Evolutionary conservation across 805 yeast genomes (phyloP).

Genomic region (Kuraishia borneana): DNA sequence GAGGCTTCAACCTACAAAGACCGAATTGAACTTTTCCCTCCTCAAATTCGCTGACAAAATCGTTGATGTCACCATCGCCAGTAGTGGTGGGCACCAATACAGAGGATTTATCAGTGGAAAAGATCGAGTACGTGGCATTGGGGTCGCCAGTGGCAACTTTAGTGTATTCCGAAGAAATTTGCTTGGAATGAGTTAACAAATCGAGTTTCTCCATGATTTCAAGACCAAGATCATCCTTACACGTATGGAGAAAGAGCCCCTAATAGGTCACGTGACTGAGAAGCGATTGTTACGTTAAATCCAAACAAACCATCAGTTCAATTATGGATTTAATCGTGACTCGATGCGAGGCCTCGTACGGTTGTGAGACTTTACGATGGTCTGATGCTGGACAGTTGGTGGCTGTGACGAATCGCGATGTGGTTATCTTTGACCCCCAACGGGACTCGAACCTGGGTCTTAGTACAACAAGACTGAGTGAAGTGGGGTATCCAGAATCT

Average conservation of each 20-base stretch:
- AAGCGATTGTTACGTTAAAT: too few relatives aligned
- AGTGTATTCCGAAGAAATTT: constrained; percentile 66
- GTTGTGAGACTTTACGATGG: constrained; percentile 10
- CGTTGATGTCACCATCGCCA: constrained; percentile 62
- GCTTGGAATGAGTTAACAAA: constrained; percentile 59
- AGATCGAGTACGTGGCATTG: constrained; percentile 63
- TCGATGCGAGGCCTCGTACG: neutral
- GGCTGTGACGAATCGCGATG: neutral
- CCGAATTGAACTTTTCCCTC: constrained; percentile 90
- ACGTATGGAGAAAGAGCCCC: constrained; percentile 1
- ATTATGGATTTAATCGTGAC: constrained; percentile 11
- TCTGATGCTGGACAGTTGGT: neutral
- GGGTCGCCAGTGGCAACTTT: constrained; percentile 72
- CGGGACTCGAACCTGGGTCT: neutral
- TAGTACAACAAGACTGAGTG: neutral
- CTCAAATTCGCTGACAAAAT: constrained; percentile 70
- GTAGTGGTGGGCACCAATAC: constrained; percentile 32
- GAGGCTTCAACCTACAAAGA: constrained; percentile 75
- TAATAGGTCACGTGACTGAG: too few relatives aligned
- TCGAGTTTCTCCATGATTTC: constrained; percentile 42
- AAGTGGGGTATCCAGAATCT: neutral
- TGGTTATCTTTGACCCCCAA: neutral
- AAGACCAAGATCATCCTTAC: neutral
- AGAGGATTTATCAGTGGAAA: constrained; percentile 55
- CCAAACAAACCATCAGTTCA: constrained; percentile 31